Evolutionary conservation across 176 grass and related monocot genomes (phyloP), one percentile per base, ranked within the genome.

Genomic region (Otatea glauca): DNA sequence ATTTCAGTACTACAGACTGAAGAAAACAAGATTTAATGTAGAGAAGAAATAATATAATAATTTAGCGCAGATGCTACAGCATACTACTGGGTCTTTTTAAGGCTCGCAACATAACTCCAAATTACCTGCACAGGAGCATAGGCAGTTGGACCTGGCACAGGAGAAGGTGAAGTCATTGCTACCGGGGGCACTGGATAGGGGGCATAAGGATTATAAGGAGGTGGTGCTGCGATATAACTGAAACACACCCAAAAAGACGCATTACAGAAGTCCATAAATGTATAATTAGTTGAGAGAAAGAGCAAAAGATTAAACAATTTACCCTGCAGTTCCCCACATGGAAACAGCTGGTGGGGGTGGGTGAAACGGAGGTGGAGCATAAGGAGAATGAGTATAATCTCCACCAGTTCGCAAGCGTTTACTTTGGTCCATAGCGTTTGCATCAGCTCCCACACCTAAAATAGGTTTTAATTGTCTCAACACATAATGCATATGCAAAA

Each of bases 91-190:
- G 35, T 1, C 9, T 6, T 65, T 24, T 65, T 12, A 64, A 65
- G 14, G 21, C 3, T 58, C 9, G 1, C 10, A 65, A 56, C 11
- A 86, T 82, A 83, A 86, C 45, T 60, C 8, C 37, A 56, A 72
- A 88, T 68, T 70, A 99, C 97, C 97, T 96, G 93, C 77, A 99
- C 93, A 84, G 93, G 97, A 80, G 93, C 97, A 92, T 99, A 99
- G 67, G 90, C 88, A 68, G 87, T 93, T 56, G 93, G 83, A 63
- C 91, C 86, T 77, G 85, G 76, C 54, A 94, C 42, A 75, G 93
- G 91, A 88, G 91, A 68, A 85, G 96, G 96, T 68, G 91, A 76
- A 74, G 89, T 53, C 65, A 99, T 92, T 42, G 89, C 76, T 60
- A 94, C 90, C 7, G 88, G 77, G 47, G 93, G 92, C 75, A 96